These are phyloP conservation scores for Boletellus ananiceps DNA, from an alignment of 768 basidiomycete genomes.

Conservation along the genomic window DNA sequence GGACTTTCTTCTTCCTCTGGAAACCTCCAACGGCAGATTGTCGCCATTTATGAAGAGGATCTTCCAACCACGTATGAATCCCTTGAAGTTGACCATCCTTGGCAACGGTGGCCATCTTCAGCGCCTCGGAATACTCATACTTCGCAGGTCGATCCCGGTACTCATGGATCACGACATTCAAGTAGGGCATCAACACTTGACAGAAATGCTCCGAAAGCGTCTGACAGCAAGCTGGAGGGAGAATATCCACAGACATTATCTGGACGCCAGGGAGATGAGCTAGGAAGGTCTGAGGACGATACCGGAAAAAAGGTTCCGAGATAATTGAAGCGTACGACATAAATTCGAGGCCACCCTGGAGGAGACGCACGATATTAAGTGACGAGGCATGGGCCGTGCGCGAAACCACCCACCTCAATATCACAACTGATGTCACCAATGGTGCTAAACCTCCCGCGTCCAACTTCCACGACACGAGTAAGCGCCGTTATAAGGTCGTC, in stretches of 20 bases:
- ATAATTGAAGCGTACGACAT: constrained; percentile 73
- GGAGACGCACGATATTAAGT: neutral
- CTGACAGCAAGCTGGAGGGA: constrained; percentile 82
- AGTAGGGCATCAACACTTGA: constrained; percentile 57
- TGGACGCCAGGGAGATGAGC: constrained; percentile 53
- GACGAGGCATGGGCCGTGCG: neutral
- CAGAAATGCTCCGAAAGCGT: constrained; percentile 81
- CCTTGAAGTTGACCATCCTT: constrained; percentile 50
- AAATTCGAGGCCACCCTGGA: constrained; percentile 82
- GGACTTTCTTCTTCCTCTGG: constrained; percentile 53
- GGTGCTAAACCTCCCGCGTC: constrained; percentile 56
- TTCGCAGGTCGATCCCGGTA: constrained; percentile 32
- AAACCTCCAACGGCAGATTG: constrained; percentile 4
- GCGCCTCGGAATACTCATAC: constrained; percentile 35
- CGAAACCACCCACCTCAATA: constrained; percentile 48
- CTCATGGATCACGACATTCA: constrained; percentile 49
- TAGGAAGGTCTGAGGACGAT: constrained; percentile 39
- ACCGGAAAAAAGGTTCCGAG: constrained; percentile 64
- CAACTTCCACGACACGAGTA: constrained; percentile 43
- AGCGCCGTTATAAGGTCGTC: constrained; percentile 53
- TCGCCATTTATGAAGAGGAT: constrained; percentile 45
- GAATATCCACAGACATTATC: constrained; percentile 88
- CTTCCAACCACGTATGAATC: constrained; percentile 55
- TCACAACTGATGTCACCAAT: constrained; percentile 92
- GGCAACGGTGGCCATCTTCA: constrained; percentile 73